Conservation (phyloP, 1,284 basidiomycete species). For the Marasmius fiardii region DNA sequence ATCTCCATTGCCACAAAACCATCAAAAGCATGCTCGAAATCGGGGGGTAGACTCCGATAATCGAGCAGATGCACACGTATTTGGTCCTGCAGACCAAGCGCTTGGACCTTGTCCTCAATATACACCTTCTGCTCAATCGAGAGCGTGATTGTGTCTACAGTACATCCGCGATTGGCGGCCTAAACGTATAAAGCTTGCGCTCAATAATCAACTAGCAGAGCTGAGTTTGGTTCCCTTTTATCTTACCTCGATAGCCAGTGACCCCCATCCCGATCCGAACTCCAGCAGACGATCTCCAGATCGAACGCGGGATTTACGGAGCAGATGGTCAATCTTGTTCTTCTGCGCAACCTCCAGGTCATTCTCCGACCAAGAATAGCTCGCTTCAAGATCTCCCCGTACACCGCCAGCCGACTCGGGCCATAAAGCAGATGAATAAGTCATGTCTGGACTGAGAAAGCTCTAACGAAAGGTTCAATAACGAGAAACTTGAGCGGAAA, state of each 20-base stretch:
- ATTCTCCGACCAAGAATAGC: conserved; percentile 47
- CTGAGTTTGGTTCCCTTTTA: conserved; percentile 18
- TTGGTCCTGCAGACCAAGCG: conserved; percentile 64
- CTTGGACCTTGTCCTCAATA: conserved; percentile 77
- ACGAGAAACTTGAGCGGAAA: background rate
- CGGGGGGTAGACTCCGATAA: conserved; percentile 76
- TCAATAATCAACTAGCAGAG: background rate
- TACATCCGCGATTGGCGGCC: conserved; percentile 70
- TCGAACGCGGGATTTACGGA: conserved; percentile 71
- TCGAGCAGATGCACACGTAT: conserved; percentile 87
- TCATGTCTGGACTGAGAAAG: conserved; percentile 82
- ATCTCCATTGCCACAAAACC: conserved; percentile 89
- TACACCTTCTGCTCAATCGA: conserved; percentile 84
- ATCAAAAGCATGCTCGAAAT: conserved; percentile 80
- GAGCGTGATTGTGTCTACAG: conserved; percentile 85
- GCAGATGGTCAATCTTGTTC: conserved; percentile 78
- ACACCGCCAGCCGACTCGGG: conserved; percentile 67
- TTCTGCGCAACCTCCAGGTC: conserved; percentile 81
- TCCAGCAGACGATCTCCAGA: conserved; percentile 81
- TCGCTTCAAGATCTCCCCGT: conserved; percentile 55
- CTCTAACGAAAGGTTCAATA: conserved; percentile 26
- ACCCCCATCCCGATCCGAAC: conserved; percentile 91
- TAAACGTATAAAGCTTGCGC: conserved; percentile 21
- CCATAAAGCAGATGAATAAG: conserved; percentile 88
- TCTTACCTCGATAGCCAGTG: conserved; percentile 81